Evolutionary conservation across 2,329 filamentous ascomycete species (phyloP).

Genomic region (Diaporthe destruens): DNA sequence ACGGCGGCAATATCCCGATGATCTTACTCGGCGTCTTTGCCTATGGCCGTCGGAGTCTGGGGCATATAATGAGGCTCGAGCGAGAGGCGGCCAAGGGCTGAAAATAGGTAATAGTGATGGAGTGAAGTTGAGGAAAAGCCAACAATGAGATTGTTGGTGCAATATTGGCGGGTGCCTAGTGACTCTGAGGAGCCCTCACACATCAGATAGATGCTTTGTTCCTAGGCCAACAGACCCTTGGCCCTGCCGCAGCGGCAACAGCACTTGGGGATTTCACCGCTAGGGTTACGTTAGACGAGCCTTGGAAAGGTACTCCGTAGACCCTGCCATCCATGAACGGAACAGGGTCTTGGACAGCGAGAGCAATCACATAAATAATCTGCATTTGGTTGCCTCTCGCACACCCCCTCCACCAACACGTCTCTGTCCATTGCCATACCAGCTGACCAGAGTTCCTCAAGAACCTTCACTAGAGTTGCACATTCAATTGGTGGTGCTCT

Average conservation of each 20-base stretch:
- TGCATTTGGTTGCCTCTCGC: neutral
- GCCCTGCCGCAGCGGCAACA: conserved; percentile 4
- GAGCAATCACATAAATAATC: too few species aligned
- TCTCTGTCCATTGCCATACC: too few species aligned
- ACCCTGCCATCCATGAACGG: neutral
- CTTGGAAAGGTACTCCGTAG: neutral
- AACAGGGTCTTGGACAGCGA: neutral
- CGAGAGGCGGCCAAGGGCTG: neutral
- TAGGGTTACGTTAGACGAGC: neutral
- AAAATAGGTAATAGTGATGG: neutral
- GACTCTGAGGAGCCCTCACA: neutral
- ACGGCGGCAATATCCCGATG: neutral
- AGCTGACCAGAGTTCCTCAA: neutral
- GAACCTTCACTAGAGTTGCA: neutral
- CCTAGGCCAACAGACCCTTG: neutral
- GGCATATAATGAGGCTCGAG: neutral
- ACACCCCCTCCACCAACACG: too few species aligned
- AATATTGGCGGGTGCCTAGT: neutral
- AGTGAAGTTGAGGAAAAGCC: neutral
- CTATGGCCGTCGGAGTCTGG: neutral
- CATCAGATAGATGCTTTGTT: conserved; percentile 22
- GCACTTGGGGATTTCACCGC: conserved; percentile 1
- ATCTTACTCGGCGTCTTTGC: neutral
- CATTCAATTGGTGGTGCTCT: too few species aligned
- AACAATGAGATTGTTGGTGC: neutral